Base-by-base conservation (phyloP, 176 grass and related monocot species). In the Tuctoria greenei region DNA sequence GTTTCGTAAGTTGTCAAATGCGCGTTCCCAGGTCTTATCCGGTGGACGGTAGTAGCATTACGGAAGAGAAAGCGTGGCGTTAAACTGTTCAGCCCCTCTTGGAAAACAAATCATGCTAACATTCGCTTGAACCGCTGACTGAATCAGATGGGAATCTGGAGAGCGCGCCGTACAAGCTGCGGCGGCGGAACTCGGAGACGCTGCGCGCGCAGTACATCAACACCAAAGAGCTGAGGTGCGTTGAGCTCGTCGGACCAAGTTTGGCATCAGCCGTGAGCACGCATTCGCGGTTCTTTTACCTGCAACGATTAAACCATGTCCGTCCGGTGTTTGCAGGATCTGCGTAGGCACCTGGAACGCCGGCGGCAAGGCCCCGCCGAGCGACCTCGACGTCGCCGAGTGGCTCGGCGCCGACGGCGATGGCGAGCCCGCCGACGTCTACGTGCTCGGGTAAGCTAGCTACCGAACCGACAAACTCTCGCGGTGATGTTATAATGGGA, bases 131-230 rank as follows among this genome's bases (percentile, higher is more conserved):
- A 10, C 51, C 16, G 50, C 9, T 6, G 47, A 23, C 9, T 6
- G 47, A 23, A 31, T 12, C 78, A 91, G 90, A 66, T 13, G 90
- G 91, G 8, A 59, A 18, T 16, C 45, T 84, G 20, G 84, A 92
- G 28, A 51, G 82, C 26, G 73, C 73, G 26, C 76, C 91, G 52
- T 94, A 92, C 82, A 98, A 61, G 73, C 69, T 86, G 31, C 78
- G 82, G 45, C 70, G 91, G 76, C 82, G 89, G 49, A 94, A 92
- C 61, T 98, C 95, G 12, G 95, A 98, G 81, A 98, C 95, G 37
- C 84, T 94, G 50, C 86, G 95, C 12, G 76, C 91, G 73, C 95
- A 98, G 77, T 98, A 98, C 75, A 98, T 98, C 51, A 70, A 80
- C 60, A 92, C 86, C 75, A 94, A 98, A 15, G 95, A 98, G 49